These are phyloP conservation scores for Plasmopara halstedii DNA, from an alignment of 352 stramenopile species.

Conservation along the genomic window DNA sequence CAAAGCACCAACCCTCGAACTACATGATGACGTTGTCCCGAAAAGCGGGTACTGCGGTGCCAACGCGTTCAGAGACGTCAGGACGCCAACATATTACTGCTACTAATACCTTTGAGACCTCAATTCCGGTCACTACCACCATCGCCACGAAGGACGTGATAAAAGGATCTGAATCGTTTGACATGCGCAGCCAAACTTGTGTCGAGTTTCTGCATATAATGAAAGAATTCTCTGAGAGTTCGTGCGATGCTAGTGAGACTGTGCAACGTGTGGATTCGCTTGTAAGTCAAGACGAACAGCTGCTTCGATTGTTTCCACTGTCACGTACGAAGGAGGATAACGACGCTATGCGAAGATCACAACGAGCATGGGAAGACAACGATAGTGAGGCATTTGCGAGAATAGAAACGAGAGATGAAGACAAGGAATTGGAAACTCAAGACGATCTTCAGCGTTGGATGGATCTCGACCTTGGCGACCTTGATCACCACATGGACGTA, in stretches of 20 bases:
- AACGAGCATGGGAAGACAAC: slow-evolving; percentile 14
- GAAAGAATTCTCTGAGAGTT: slow-evolving; percentile 65
- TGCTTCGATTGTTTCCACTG: slow-evolving; percentile 46
- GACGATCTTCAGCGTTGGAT: slow-evolving; percentile 60
- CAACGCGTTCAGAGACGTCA: slow-evolving; percentile 8
- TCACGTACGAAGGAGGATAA: slow-evolving; percentile 22
- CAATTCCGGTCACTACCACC: background rate
- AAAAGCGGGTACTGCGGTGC: slow-evolving; percentile 15
- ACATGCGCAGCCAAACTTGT: slow-evolving; percentile 48
- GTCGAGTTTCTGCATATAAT: slow-evolving; percentile 70
- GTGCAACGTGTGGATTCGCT: slow-evolving; percentile 62
- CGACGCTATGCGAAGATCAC: slow-evolving; percentile 16
- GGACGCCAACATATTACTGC: slow-evolving; percentile 3
- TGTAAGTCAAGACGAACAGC: slow-evolving; percentile 45
- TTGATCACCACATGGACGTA: slow-evolving; percentile 55
- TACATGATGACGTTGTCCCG: slow-evolving; percentile 28
- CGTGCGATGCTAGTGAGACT: slow-evolving; percentile 52
- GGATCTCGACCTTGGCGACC: slow-evolving; percentile 41
- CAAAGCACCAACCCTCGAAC: slow-evolving; percentile 12
- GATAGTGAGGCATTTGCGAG: slow-evolving; percentile 15
- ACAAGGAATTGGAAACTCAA: slow-evolving; percentile 35
- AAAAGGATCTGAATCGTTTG: slow-evolving; percentile 9
- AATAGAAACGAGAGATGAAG: slow-evolving; percentile 15
- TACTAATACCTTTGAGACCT: background rate
- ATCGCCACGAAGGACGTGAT: slow-evolving; percentile 13